A percentile compares a stretch with the other conserved stretches of the same genome.
phyloP scores from a whole-genome alignment of 108 stramenopile species.

The Craspedostauros australis region DNA sequence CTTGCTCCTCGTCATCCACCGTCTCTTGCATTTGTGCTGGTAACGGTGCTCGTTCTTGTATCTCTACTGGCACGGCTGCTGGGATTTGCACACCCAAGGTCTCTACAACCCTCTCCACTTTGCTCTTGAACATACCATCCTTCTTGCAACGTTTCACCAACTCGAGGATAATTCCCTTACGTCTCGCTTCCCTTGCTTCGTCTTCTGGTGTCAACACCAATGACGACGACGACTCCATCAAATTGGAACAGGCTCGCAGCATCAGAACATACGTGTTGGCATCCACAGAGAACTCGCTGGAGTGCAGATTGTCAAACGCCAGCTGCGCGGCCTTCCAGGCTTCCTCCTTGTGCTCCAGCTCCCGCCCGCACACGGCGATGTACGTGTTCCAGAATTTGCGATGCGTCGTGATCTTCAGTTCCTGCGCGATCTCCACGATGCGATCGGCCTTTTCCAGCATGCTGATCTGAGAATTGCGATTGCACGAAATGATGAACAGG shows the following conservation, averaged over 20 bases:
- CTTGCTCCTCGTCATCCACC: constrained; percentile 1
- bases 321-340: background rate
- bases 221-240: no score
- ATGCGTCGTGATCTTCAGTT: background rate
- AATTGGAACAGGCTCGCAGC: constrained; percentile 4
- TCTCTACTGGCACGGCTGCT: background rate
- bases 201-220: no score
- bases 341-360: background rate
- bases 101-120: background rate
- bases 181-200: no score
- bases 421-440: constrained; percentile 7
- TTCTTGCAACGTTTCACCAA: constrained; percentile 4
- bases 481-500: no score
- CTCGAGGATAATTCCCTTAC: background rate
- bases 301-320: background rate
- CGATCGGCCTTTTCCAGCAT: background rate
- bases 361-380: constrained; percentile 1
- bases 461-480: no score
- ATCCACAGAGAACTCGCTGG: constrained; percentile 1
- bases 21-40: background rate
- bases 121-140: constrained; percentile 2
- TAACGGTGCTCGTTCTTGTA: constrained; percentile 1
- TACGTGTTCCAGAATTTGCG: constrained; percentile 10
- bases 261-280: constrained; percentile 7
- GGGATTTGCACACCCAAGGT: background rate